Base-by-base conservation (phyloP, 2,329 filamentous ascomycete genomes). In the Massarina eburnea region DNA sequence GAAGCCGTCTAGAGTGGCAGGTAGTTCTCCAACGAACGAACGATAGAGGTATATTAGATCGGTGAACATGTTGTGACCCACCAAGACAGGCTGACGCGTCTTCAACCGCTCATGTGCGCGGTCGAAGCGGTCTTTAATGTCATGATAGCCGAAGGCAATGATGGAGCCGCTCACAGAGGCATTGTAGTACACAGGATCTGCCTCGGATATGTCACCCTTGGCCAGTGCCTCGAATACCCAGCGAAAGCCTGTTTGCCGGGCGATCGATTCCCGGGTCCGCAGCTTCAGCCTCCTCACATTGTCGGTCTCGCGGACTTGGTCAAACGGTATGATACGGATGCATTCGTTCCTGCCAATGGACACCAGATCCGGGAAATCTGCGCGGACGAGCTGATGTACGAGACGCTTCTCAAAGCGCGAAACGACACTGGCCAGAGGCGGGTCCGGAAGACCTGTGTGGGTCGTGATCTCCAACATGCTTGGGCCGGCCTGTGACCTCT, bases 11-110 rank as follows among this genome's bases (percentile, higher is more conserved):
- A 84, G 62, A 0, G 71, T 78, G 2, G 71, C 66, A 0, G 84
- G 84, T 2, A 87, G 68, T 1, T 68, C 51, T 1, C 80, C 81
- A 39, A 86, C 72, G 62, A 88, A 88, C 1, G 76, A 78, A n/a
- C 73, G 67, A 62, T 85, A 83, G 27, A 87, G 66, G 56, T 86
- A 86, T 27, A 81, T 76, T 3, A 88, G 71, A 54, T 88, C 83
- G 1, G 79, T 77, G 51, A 87, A 81, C 47, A 82, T 73, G 55
- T 88, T 87, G 67, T 88, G 83, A 0, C 83, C 83, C 3, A 87
- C 74, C 0, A 87, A 56, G 1, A 82, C 71, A 2, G 76, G 74
- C 12, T 75, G 72, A 17, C 72, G 75, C 17, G 66, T 61, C 34
- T 71, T 72, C 10, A 85, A 58, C 4, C 69, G 62, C 4, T 64